Conservation (phyloP, 2,329 filamentous ascomycete species). For the Ciborinia camelliae region DNA sequence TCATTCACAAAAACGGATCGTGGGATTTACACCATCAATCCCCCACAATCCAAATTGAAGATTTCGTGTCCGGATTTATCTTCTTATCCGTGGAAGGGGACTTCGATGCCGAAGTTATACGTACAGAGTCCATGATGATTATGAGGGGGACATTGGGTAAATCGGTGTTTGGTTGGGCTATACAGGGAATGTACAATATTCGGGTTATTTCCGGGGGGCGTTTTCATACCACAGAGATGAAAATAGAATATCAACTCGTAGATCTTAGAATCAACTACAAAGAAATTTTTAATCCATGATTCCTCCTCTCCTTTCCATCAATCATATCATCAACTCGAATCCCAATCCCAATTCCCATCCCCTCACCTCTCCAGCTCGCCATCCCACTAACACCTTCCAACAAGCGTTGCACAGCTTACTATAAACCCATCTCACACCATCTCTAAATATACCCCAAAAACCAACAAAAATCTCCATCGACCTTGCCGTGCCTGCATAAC, state of each 20-base stretch:
- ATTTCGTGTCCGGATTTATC: constrained; percentile 3
- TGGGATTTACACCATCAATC: background rate
- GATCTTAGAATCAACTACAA: background rate
- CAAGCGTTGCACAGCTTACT: background rate
- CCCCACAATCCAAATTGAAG: background rate
- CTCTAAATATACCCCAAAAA: no score
- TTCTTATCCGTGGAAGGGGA: constrained; percentile 11
- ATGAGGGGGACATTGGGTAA: background rate
- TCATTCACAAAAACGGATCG: constrained; percentile 6
- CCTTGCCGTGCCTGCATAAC: background rate
- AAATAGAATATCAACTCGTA: background rate
- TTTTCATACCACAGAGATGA: background rate
- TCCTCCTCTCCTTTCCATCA: background rate
- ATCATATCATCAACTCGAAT: no score
- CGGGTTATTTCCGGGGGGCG: no score
- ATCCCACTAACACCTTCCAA: background rate
- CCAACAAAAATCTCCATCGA: no score
- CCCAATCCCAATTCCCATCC: background rate
- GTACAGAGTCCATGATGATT: background rate
- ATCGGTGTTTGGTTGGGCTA: background rate
- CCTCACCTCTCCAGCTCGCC: background rate
- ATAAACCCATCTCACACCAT: background rate
- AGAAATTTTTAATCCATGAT: background rate
- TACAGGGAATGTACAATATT: background rate
- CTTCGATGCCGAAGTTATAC: constrained; percentile 5